Evolutionary conservation across 495 filamentous ascomycete genomes (phyloP), one percentile per base, ranked within the genome.

Genomic region (Daldinia decipiens): DNA sequence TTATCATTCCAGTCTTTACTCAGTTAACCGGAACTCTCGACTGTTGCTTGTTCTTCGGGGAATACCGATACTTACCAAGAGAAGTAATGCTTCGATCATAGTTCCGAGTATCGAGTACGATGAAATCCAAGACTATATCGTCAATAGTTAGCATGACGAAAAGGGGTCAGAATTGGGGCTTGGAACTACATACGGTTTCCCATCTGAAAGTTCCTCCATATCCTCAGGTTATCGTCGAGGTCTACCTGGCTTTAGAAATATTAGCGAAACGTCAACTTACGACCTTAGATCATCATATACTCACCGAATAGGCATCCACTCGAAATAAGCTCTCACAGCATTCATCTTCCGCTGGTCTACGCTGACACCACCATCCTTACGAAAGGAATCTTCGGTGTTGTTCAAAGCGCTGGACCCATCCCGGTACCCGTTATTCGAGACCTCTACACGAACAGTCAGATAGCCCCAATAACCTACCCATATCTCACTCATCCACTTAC

Each of bases 281-380:
- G 9, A 19, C 19, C 12, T 13, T 29, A 39, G 39, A 34, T 7
- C 32, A 7, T 27, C 15, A 43, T 4, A 6, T 57, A 26, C 73
- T 62, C 60, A 77, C 75, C 87, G 80, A 62, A 85, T 81, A 7
- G 83, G 83, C 83, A 85, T 89, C 89, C 90, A 92, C 72, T 92
- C 89, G 59, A 91, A 92, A 73, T 91, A 91, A 0, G 89, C 88
- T 38, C 89, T 80, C 21, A 91, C 88, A 5, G 88, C 89, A 50
- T 91, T 89, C 83, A 89, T 88, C 72, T 88, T 90, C 34, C 88
- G 84, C 79, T 90, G 88, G 63, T 90, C 88, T 40, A 90, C 86
- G 57, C 83, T 82, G 13, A 90, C 82, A 17, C 87, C 84, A 4
- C 89, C 88, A 59, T 87, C 82, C 11, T 82, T 70, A 27, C 88